These are phyloP conservation scores for Celoporthe dispersa DNA, from an alignment of 2,329 filamentous ascomycete species.

Conservation along the genomic window DNA sequence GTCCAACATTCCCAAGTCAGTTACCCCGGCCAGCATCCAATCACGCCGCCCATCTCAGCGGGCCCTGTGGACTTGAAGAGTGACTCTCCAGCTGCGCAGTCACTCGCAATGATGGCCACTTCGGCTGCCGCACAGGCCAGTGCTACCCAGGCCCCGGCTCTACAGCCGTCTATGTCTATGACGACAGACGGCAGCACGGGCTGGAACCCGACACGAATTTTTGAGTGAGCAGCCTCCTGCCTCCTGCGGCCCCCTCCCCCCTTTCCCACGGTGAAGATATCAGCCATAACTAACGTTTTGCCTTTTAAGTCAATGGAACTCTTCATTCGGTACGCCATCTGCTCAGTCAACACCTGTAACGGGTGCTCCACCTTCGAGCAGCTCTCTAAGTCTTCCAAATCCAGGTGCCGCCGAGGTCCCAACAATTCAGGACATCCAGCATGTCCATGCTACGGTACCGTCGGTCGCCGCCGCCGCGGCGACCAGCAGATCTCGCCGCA, in stretches of 20 bases:
- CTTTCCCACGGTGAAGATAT: neutral
- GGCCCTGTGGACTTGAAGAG: slow-evolving; percentile 74
- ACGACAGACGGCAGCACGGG: slow-evolving; percentile 59
- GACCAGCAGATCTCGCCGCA: slow-evolving; percentile 42
- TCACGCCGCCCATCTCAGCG: slow-evolving; percentile 79
- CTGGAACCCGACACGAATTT: slow-evolving; percentile 88
- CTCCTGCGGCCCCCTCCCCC: slow-evolving; percentile 24
- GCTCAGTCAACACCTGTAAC: slow-evolving; percentile 49
- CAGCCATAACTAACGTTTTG: slow-evolving; percentile 29
- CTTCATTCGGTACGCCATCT: slow-evolving; percentile 80
- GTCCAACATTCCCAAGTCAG: slow-evolving; percentile 64
- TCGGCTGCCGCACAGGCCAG: slow-evolving; percentile 45
- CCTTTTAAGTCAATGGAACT: slow-evolving; percentile 81
- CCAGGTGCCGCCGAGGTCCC: slow-evolving; percentile 59
- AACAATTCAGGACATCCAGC: slow-evolving; percentile 57
- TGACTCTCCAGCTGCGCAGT: slow-evolving; percentile 71
- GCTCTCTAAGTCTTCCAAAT: slow-evolving; percentile 56
- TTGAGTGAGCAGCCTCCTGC: slow-evolving; percentile 71
- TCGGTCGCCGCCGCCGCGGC: slow-evolving; percentile 38
- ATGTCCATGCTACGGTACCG: slow-evolving; percentile 50
- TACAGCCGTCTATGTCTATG: slow-evolving; percentile 61
- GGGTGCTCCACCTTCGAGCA: slow-evolving; percentile 48
- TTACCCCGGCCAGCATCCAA: slow-evolving; percentile 68
- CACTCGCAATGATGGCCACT: slow-evolving; percentile 68
- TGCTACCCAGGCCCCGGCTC: slow-evolving; percentile 55